Conservation (phyloP, 768 basidiomycete species). For the Calocera viscosa region DNA sequence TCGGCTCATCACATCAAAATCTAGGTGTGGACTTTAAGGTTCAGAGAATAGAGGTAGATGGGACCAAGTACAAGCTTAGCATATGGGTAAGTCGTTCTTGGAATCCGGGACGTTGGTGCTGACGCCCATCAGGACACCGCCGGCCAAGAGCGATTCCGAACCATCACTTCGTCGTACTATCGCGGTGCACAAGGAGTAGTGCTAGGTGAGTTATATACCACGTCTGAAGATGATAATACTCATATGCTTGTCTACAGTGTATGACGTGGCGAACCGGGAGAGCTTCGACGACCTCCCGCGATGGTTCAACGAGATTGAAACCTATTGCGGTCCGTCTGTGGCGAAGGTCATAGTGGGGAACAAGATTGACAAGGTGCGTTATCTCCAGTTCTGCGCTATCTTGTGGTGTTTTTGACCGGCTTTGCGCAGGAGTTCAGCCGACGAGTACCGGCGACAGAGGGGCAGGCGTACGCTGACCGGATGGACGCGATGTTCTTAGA, state of each 20-base stretch:
- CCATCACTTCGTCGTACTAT: slow-evolving; percentile 91
- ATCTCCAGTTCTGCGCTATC: neutral
- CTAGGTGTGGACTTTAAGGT: slow-evolving; percentile 46
- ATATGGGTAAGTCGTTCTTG: slow-evolving; percentile 65
- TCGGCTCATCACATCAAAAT: neutral
- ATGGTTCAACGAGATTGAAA: slow-evolving; percentile 80
- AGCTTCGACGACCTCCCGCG: slow-evolving; percentile 88
- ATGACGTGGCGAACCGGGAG: slow-evolving; percentile 85
- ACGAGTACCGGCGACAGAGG: slow-evolving; percentile 71
- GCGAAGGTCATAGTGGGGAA: slow-evolving; percentile 80
- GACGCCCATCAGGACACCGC: slow-evolving; percentile 69
- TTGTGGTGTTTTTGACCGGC: neutral
- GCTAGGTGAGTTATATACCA: slow-evolving; percentile 25
- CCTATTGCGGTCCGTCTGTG: slow-evolving; percentile 73
- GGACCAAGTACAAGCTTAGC: slow-evolving; percentile 78
- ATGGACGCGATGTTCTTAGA: slow-evolving; percentile 84
- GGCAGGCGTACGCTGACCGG: slow-evolving; percentile 60
- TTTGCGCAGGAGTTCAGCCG: slow-evolving; percentile 71
- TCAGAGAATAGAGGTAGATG: slow-evolving; percentile 75
- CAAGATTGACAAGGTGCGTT: slow-evolving; percentile 75
- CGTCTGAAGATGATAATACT: neutral
- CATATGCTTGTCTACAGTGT: slow-evolving; percentile 44
- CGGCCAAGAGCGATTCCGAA: slow-evolving; percentile 92
- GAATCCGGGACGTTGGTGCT: neutral
- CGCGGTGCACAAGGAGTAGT: slow-evolving; percentile 43